Evolutionary conservation across 371 early-diverging fungal species (phyloP).

Genomic region (Quaeritorhiza haematococci): DNA sequence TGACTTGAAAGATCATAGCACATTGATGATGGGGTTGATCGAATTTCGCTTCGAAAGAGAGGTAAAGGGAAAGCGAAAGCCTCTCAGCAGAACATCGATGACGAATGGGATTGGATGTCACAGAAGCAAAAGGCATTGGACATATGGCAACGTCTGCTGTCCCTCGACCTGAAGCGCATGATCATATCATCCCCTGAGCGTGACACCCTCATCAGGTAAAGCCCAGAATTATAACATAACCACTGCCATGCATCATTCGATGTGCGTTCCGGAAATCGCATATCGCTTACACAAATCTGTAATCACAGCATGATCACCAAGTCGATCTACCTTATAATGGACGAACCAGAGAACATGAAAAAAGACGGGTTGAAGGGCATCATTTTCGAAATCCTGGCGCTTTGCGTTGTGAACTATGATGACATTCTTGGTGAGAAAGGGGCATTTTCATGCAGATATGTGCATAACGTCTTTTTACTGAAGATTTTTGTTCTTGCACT

Average conservation of each 20-base stretch:
- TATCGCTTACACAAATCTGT: slow-evolving; percentile 1
- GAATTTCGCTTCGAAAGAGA: slow-evolving; percentile 2
- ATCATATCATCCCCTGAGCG: slow-evolving; percentile 77
- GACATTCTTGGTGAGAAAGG: slow-evolving; percentile 58
- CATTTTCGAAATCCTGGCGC: slow-evolving; percentile 52
- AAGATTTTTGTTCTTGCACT: too few relatives aligned
- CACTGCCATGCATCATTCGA: neutral
- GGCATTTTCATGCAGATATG: neutral
- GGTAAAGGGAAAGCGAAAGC: slow-evolving; percentile 5
- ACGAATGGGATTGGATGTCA: slow-evolving; percentile 54
- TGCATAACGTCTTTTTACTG: too few relatives aligned
- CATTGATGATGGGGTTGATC: too few relatives aligned
- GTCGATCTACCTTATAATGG: slow-evolving; percentile 74
- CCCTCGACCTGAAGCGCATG: slow-evolving; percentile 65
- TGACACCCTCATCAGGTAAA: slow-evolving; percentile 62
- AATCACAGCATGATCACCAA: slow-evolving; percentile 71
- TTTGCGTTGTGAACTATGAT: slow-evolving; percentile 49
- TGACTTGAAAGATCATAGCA: too few relatives aligned
- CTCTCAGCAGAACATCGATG: too few relatives aligned
- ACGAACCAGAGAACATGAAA: slow-evolving; percentile 66
- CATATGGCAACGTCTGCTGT: slow-evolving; percentile 50
- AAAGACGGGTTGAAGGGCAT: slow-evolving; percentile 47
- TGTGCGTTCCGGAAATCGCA: neutral
- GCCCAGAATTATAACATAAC: neutral
- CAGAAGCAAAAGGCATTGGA: slow-evolving; percentile 50